Conservation (phyloP, 345 rosid species). For the Camelina neglecta region DNA sequence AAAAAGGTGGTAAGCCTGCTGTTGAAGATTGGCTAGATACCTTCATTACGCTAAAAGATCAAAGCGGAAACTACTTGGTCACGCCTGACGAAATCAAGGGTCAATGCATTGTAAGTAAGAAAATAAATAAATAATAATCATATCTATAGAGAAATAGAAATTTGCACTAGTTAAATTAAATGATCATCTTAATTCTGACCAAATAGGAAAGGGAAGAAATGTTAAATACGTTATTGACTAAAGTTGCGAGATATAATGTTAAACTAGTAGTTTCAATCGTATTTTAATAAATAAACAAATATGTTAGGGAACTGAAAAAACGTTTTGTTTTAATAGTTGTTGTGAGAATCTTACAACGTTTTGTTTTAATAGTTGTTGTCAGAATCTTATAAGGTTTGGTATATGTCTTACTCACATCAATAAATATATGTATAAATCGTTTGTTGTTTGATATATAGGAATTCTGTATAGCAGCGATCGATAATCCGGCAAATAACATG, state of each 20-base stretch:
- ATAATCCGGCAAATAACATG: constrained; percentile 51
- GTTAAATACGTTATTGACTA: neutral
- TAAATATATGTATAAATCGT: neutral
- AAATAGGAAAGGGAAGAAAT: neutral
- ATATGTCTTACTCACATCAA: too few species aligned
- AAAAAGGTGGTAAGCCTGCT: constrained; percentile 31
- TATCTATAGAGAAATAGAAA: neutral
- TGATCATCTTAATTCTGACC: constrained; percentile 4
- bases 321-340: neutral
- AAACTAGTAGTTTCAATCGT: neutral
- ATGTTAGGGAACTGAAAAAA: too few species aligned
- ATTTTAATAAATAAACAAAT: neutral
- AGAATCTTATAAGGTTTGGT: too few species aligned
- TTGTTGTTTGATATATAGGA: constrained; percentile 38
- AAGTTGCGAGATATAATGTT: neutral
- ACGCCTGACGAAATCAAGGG: constrained; percentile 45
- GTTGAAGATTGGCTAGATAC: constrained; percentile 47
- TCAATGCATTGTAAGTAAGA: constrained; percentile 37
- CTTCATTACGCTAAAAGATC: constrained; percentile 42
- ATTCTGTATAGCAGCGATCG: constrained; percentile 49
- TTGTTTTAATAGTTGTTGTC: too few species aligned
- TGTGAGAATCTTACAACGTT: neutral
- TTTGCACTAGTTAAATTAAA: neutral
- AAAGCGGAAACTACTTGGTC: constrained; percentile 34
- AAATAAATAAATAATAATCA: neutral